phyloP scores from a whole-genome alignment of 192 early-diverging fungal species.

The Cetraspora pellucida region DNA sequence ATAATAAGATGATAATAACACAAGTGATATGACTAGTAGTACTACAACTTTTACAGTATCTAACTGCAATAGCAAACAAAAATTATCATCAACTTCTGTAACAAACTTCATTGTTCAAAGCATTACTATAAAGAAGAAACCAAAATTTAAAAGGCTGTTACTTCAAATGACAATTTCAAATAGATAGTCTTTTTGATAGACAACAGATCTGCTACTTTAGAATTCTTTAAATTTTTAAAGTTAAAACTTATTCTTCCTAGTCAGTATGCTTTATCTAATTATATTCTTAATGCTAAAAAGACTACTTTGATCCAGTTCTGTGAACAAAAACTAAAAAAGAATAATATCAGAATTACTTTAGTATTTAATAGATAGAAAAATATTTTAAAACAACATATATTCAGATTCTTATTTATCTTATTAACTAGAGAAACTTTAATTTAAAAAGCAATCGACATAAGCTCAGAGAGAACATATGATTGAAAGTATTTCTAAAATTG shows the following conservation, averaged over 20 bases:
- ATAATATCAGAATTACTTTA: not conserved
- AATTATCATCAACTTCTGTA: no score
- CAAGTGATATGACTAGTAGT: no score
- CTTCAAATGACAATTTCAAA: not conserved
- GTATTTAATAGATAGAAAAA: constrained; percentile 7
- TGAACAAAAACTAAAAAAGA: constrained; percentile 6
- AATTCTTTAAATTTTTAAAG: constrained; percentile 12
- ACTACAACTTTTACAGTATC: no score
- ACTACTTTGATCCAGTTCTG: not conserved
- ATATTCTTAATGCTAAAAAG: constrained; percentile 1
- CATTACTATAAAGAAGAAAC: no score
- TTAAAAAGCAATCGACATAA: constrained; percentile 5
- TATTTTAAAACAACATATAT: no score
- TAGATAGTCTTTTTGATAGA: not conserved
- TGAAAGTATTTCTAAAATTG: constrained; percentile 7
- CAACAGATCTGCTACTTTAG: not conserved
- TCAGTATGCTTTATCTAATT: not conserved
- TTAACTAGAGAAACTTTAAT: not conserved
- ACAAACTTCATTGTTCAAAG: no score
- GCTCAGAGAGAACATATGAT: not conserved
- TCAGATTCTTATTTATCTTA: not conserved
- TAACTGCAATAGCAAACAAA: no score
- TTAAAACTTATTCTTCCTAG: not conserved
- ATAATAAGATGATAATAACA: no score
- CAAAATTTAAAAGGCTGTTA: constrained; percentile 12